phyloP scores from a whole-genome alignment of 2,329 filamentous ascomycete genomes.

The Fusarium protoensiforme region DNA sequence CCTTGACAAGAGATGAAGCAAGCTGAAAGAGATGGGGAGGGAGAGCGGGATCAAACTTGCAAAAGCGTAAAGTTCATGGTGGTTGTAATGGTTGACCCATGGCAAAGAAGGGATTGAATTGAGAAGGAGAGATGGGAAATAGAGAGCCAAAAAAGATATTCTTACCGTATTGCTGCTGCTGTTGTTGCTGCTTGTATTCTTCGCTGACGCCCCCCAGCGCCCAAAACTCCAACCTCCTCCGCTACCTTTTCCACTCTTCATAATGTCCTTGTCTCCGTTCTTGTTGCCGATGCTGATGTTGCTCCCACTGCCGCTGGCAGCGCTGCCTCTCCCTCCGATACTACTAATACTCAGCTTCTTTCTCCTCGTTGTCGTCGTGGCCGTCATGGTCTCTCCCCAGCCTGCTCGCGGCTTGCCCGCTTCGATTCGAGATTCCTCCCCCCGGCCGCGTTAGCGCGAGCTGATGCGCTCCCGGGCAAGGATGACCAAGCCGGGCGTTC shows the following conservation, averaged over 20 bases:
- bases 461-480: constrained; percentile 1
- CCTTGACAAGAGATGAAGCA: background rate
- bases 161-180: constrained; percentile 13
- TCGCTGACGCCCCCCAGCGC: constrained; percentile 27
- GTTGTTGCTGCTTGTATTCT: constrained; percentile 10
- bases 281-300: background rate
- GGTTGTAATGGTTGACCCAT: background rate
- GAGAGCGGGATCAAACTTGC: background rate
- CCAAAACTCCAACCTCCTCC: constrained; percentile 31
- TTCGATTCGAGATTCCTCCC: constrained; percentile 4
- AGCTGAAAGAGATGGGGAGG: background rate
- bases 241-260: constrained; percentile 27
- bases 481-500: background rate
- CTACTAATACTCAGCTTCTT: constrained; percentile 28
- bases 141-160: background rate
- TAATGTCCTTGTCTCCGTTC: constrained; percentile 18
- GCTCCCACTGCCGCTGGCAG: background rate
- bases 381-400: background rate
- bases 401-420: background rate
- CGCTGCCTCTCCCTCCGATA: background rate
- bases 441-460: constrained; percentile 2
- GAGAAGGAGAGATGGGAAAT: background rate
- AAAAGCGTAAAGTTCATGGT: background rate
- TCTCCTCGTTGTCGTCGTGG: constrained; percentile 22
- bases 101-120: background rate